Conservation (phyloP, 2,329 filamentous ascomycete genomes). For the Colletotrichum destructivum region DNA sequence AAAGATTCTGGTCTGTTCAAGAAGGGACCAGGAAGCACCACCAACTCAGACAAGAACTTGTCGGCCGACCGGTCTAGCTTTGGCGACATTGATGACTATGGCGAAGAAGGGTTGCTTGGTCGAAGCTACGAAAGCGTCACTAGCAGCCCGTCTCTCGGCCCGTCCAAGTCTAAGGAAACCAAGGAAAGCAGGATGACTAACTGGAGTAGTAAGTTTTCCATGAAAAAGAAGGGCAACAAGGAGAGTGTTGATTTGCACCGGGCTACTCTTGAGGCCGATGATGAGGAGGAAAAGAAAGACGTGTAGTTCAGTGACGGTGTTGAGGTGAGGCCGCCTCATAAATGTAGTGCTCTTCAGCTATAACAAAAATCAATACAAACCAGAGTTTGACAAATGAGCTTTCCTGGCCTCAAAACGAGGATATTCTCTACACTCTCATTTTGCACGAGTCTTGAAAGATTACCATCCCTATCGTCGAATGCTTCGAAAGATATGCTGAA, state of each 20-base stretch:
- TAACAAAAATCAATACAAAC: constrained; percentile 13
- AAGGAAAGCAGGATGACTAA: constrained; percentile 66
- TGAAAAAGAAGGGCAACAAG: constrained; percentile 72
- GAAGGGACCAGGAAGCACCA: constrained; percentile 71
- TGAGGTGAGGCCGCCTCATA: constrained; percentile 1
- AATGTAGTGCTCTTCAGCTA: constrained; percentile 21
- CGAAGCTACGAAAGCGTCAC: constrained; percentile 70
- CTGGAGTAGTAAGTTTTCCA: constrained; percentile 67
- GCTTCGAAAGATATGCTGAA: neutral
- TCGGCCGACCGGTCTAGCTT: constrained; percentile 72
- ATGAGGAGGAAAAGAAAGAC: constrained; percentile 41
- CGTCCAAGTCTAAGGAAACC: constrained; percentile 61
- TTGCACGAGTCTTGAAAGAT: neutral
- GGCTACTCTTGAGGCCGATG: constrained; percentile 25
- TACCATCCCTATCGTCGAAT: too few relatives aligned
- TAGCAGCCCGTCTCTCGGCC: constrained; percentile 70
- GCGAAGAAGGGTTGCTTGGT: constrained; percentile 63
- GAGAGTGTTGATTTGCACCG: constrained; percentile 69
- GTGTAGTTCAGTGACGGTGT: constrained; percentile 23
- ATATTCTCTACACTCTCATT: neutral
- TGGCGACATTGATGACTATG: constrained; percentile 68
- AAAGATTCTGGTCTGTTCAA: constrained; percentile 72
- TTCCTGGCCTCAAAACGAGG: too few relatives aligned
- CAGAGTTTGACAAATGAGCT: constrained; percentile 7
- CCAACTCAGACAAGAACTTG: constrained; percentile 70